Evolutionary conservation across 1,139 yeast species (phyloP).

Genomic region (Kazachstania sp.): DNA sequence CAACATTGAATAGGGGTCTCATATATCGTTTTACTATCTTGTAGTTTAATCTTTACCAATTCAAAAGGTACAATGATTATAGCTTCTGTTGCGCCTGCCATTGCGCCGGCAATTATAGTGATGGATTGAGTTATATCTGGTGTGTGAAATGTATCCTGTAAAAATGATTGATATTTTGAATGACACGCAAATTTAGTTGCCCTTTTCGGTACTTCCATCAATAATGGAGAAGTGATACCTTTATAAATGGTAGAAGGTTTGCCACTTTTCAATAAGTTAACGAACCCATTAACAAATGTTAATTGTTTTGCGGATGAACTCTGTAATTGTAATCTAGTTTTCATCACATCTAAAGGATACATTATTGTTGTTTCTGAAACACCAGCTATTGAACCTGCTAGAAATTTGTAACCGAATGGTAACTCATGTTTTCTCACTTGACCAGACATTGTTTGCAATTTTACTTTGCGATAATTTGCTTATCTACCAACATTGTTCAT

Average conservation of each 20-base stretch:
- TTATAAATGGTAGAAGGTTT: conserved; percentile 73
- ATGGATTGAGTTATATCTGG: conserved; percentile 64
- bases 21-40: conserved; percentile 70
- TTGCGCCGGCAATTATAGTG: conserved; percentile 84
- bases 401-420: conserved; percentile 57
- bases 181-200: conserved; percentile 97
- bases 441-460: too few relatives aligned
- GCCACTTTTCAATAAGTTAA: conserved; percentile 72
- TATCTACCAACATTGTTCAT: too few relatives aligned
- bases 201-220: conserved; percentile 96
- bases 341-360: conserved; percentile 95
- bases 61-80: conserved; percentile 94
- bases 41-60: conserved; percentile 68
- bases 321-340: conserved; percentile 89
- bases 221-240: conserved; percentile 86
- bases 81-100: conserved; percentile 93
- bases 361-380: conserved; percentile 88
- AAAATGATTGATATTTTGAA: conserved; percentile 88
- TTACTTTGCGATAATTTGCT: too few relatives aligned
- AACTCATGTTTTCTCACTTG: background rate
- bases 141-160: conserved; percentile 61
- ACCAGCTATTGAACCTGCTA: conserved; percentile 92
- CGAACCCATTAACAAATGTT: conserved; percentile 72
- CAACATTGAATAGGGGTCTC: conserved; percentile 76
- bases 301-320: conserved; percentile 45